Evolutionary conservation across 1,284 basidiomycete genomes (phyloP).

Genomic region (Microbotryum violaceum): DNA sequence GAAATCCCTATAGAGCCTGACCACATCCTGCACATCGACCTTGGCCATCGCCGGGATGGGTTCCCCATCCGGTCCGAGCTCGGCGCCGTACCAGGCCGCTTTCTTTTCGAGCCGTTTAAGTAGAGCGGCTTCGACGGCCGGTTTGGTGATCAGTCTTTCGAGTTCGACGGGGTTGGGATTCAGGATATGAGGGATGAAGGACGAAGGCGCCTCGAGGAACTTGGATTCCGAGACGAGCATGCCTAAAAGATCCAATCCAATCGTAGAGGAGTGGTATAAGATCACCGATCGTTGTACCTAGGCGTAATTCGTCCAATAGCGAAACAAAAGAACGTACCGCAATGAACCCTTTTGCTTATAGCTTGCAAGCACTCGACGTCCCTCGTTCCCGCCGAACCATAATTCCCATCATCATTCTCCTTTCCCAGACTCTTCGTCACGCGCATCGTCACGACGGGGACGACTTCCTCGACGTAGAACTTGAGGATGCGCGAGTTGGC

Average conservation of each 20-base stretch:
- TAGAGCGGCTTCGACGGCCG: slow-evolving; percentile 82
- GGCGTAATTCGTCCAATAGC: no score
- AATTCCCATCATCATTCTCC: slow-evolving; percentile 83
- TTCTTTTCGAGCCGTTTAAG: slow-evolving; percentile 85
- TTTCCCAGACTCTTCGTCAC: slow-evolving; percentile 57
- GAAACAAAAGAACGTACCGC: slow-evolving; percentile 54
- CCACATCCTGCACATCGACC: slow-evolving; percentile 87
- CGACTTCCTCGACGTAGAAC: slow-evolving; percentile 77
- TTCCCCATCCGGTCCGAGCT: slow-evolving; percentile 68
- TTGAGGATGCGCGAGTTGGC: slow-evolving; percentile 76
- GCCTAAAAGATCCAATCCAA: slow-evolving; percentile 52
- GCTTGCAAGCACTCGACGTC: slow-evolving; percentile 92
- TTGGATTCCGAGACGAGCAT: slow-evolving; percentile 99
- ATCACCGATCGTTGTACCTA: no score
- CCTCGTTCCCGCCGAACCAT: slow-evolving; percentile 86
- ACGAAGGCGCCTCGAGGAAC: slow-evolving; percentile 72
- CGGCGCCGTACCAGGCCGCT: slow-evolving; percentile 84
- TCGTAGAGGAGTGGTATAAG: not conserved
- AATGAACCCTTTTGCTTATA: slow-evolving; percentile 92
- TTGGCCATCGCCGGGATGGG: slow-evolving; percentile 49
- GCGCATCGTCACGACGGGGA: slow-evolving; percentile 69
- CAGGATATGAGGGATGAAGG: slow-evolving; percentile 85
- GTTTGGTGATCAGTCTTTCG: slow-evolving; percentile 86
- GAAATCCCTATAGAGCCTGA: slow-evolving; percentile 84
- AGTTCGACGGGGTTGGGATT: slow-evolving; percentile 60